phyloP scores from a whole-genome alignment of 768 basidiomycete species.

The Sporobolomyces phaffii region DNA sequence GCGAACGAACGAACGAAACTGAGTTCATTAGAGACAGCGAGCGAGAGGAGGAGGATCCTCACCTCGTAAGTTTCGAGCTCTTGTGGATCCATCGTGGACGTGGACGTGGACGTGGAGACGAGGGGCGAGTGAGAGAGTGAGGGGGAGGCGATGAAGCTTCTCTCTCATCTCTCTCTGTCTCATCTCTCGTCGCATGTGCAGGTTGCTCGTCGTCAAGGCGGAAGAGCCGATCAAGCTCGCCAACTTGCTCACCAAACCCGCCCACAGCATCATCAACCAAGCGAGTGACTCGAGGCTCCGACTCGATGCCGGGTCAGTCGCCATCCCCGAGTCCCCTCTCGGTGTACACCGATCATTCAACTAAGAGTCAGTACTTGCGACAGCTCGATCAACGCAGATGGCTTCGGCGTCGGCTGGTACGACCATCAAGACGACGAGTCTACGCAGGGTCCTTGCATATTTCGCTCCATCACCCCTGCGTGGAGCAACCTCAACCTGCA shows the following conservation, averaged over 20 bases:
- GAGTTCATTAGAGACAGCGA: too few relatives aligned
- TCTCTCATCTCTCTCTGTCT: neutral
- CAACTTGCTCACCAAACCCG: constrained; percentile 87
- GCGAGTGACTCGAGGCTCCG: constrained; percentile 90
- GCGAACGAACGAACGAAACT: neutral
- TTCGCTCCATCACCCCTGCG: constrained; percentile 62
- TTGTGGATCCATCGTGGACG: constrained; percentile 53
- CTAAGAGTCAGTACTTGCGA: too few relatives aligned
- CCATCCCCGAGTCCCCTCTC: too few relatives aligned
- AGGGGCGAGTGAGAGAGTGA: too few relatives aligned
- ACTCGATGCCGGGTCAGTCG: constrained; percentile 38
- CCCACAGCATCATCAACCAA: constrained; percentile 94
- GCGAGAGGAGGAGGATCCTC: neutral
- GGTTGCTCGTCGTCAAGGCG: constrained; percentile 72
- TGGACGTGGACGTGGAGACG: neutral
- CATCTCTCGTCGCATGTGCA: neutral
- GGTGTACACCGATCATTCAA: too few relatives aligned
- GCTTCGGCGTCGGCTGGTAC: constrained; percentile 90
- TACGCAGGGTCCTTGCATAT: constrained; percentile 62
- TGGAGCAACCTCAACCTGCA: constrained; percentile 94
- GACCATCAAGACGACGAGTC: constrained; percentile 11
- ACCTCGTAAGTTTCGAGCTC: constrained; percentile 87
- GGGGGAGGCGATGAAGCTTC: neutral
- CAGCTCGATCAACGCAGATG: constrained; percentile 53
- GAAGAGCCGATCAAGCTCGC: constrained; percentile 85